Evolutionary conservation across 139 green algal species (phyloP), one percentile per base, ranked within the genome.

Genomic region (Nannochloris sp.): DNA sequence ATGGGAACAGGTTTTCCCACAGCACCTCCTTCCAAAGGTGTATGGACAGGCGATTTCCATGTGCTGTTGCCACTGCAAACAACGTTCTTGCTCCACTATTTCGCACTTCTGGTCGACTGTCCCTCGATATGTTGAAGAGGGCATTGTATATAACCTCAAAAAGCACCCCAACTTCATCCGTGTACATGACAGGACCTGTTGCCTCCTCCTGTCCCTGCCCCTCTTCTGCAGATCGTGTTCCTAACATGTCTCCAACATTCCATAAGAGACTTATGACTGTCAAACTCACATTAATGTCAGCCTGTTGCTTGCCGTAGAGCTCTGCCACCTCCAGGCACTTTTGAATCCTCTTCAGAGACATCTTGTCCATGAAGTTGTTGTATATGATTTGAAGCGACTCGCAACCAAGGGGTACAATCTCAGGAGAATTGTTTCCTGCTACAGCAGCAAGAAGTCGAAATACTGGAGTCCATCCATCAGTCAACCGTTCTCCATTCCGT

Each of bases 221-320:
- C 9, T 26, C 43, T 31, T 61, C 25, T 44, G 28, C 25, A 48
- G 30, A n/a, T 29, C 31, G 10, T 59, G 61, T 82, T 1, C 73
- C 79, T 5, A 94, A 72, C 56, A 84, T 60, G 67, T 96, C 90
- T 17, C 82, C 83, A 4, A 81, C 82, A 63, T 89, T 94, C 90
- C 90, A 96, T 2, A 96, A 80, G 56, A 95, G 72, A 50, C 79
- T 84, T 57, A 96, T 84, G 26, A 90, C 78, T 10, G 90, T 91
- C 5, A 96, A 80, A 46, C 71, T 87, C 14, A 96, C 86, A 61
- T 96, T 96, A n/a, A 96, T 56, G 29, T 91, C 83, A 1, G 65
- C 61, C 63, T 84, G 77, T 72, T 84, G 77, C 29, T 49, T 65
- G 40, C 67, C 74, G 56, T 84, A 94, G 29, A 82, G 36, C n/a